Evolutionary conservation across 805 yeast species (phyloP).

Genomic region (Wickerhamomyces ciferrii): DNA sequence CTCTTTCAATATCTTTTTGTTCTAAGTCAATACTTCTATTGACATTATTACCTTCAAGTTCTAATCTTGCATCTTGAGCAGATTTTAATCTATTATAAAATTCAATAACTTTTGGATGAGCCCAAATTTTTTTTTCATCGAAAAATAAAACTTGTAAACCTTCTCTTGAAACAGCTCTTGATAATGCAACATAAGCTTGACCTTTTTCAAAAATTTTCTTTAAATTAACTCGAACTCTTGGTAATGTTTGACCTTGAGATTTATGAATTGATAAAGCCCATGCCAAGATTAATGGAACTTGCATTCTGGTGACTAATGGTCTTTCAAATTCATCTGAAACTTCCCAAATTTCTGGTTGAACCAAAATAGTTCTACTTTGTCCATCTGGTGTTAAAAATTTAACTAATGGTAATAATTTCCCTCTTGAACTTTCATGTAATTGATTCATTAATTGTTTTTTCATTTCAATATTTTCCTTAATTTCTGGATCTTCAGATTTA

Average conservation of each 20-base stretch:
- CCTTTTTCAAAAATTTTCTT: conserved; percentile 80
- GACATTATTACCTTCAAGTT: background rate
- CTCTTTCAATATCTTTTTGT: background rate
- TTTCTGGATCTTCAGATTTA: conserved; percentile 21
- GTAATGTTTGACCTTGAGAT: conserved; percentile 89
- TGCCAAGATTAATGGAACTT: conserved; percentile 85
- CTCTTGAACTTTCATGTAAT: conserved; percentile 38
- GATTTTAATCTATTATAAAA: conserved; percentile 53
- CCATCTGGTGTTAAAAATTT: conserved; percentile 71
- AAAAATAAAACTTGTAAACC: conserved; percentile 84
- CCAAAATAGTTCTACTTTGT: conserved; percentile 65
- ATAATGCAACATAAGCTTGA: conserved; percentile 92
- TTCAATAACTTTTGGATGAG: conserved; percentile 63
- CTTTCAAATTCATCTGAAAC: conserved; percentile 69
- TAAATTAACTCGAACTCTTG: conserved; percentile 73
- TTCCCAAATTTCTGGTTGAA: conserved; percentile 79
- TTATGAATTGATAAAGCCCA: conserved; percentile 97
- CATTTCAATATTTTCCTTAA: conserved; percentile 31
- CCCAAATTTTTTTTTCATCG: conserved; percentile 52
- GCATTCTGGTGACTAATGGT: conserved; percentile 67
- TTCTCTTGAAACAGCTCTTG: conserved; percentile 79
- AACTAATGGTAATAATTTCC: conserved; percentile 65
- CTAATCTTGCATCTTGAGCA: conserved; percentile 22
- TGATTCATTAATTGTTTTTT: conserved; percentile 41
- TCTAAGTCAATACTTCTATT: background rate